A percentile compares a stretch with the other conserved stretches of the same genome.
phyloP scores from a whole-genome alignment of 2,329 filamentous ascomycete species.

The Rhynchosporium agropyri region DNA sequence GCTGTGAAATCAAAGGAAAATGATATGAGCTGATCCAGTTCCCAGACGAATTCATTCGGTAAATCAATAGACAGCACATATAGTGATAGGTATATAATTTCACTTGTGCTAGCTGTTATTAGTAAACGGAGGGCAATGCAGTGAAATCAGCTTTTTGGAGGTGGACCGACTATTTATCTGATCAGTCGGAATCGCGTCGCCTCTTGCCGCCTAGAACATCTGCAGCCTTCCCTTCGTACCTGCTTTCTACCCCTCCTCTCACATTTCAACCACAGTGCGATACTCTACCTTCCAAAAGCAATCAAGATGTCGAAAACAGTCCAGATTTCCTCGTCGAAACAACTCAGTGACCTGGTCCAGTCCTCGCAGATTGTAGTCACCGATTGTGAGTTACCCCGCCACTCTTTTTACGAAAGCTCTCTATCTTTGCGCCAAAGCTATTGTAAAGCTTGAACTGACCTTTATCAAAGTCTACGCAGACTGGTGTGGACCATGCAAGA shows the following conservation, averaged over 20 bases:
- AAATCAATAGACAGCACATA: too few species aligned
- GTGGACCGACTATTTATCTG: neutral
- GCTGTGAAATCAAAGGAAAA: too few species aligned
- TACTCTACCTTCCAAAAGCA: neutral
- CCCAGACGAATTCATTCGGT: too few species aligned
- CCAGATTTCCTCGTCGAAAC: constrained; percentile 56
- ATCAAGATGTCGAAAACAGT: constrained; percentile 43
- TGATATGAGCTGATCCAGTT: too few species aligned
- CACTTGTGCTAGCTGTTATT: too few species aligned
- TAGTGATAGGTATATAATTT: too few species aligned
- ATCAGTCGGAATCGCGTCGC: constrained; percentile 10
- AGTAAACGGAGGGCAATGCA: too few species aligned
- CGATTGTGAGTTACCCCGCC: constrained; percentile 69
- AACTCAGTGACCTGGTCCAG: constrained; percentile 69
- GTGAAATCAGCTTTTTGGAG: too few species aligned
- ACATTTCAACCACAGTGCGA: neutral
- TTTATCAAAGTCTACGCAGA: constrained; percentile 73
- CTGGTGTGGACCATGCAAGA: constrained; percentile 83
- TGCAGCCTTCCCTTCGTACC: constrained; percentile 14
- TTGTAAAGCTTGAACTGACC: constrained; percentile 24
- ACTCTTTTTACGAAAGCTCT: constrained; percentile 32
- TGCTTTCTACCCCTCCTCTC: constrained; percentile 6
- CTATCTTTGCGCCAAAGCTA: constrained; percentile 1
- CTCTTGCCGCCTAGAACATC: constrained; percentile 11
- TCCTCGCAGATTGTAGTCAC: constrained; percentile 79